Evolutionary conservation across 2,329 filamentous ascomycete genomes (phyloP).

Genomic region (Ceratocystis variospora): DNA sequence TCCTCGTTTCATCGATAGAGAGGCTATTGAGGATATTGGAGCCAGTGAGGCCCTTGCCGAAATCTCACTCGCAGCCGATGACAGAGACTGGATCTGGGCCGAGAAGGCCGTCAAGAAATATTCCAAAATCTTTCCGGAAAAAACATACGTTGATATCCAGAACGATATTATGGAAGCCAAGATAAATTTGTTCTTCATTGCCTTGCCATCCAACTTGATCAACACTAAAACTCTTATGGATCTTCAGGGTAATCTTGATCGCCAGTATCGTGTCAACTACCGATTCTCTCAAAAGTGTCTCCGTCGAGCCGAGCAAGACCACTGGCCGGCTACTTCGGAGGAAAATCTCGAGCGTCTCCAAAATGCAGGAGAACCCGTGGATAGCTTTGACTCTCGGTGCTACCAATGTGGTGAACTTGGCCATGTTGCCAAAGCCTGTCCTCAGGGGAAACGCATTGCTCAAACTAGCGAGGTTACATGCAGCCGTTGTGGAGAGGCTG

Average conservation of each 20-base stretch:
- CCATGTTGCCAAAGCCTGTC: constrained; percentile 47
- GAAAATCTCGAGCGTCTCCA: constrained; percentile 52
- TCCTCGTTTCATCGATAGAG: constrained; percentile 44
- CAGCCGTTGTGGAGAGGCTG: background rate
- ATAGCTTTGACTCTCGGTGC: constrained; percentile 47
- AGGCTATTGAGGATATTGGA: constrained; percentile 38
- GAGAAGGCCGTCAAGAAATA: constrained; percentile 48
- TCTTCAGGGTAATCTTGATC: constrained; percentile 51
- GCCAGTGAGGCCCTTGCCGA: constrained; percentile 39
- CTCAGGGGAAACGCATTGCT: constrained; percentile 40
- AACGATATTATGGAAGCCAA: constrained; percentile 40
- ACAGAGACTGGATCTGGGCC: constrained; percentile 14
- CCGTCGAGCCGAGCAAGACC: constrained; percentile 43
- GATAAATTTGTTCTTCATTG: constrained; percentile 48
- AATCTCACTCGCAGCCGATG: constrained; percentile 24
- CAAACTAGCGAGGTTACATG: constrained; percentile 23
- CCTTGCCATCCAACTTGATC: constrained; percentile 42
- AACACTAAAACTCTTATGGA: constrained; percentile 56
- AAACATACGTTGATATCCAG: constrained; percentile 49
- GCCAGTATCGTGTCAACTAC: constrained; percentile 50
- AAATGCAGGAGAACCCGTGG: constrained; percentile 50
- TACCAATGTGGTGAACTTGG: constrained; percentile 50
- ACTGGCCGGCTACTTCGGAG: constrained; percentile 44
- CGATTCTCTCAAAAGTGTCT: constrained; percentile 44
- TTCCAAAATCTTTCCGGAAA: constrained; percentile 43